phyloP scores from a whole-genome alignment of 805 yeast genomes.

The Starmera pachycereana region DNA sequence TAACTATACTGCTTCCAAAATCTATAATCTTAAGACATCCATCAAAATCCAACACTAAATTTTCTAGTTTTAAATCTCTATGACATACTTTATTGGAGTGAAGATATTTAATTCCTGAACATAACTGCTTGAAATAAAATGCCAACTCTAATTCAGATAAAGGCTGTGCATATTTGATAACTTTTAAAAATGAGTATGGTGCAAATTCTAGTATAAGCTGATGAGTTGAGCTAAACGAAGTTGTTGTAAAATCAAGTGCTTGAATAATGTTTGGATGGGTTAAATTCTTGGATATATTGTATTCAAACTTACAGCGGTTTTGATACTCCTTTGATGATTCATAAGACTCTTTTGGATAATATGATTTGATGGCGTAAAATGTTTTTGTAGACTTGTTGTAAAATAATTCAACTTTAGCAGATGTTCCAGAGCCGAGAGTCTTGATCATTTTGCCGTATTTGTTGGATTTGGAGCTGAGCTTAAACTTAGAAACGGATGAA shows the following conservation, averaged over 20 bases:
- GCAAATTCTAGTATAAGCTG: conserved; percentile 84
- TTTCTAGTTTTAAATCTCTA: conserved; percentile 85
- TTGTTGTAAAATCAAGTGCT: conserved; percentile 63
- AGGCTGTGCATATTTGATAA: conserved; percentile 78
- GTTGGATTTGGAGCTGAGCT: too few relatives aligned
- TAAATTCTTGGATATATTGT: conserved; percentile 58
- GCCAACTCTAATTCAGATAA: conserved; percentile 42
- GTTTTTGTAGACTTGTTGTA: conserved; percentile 8
- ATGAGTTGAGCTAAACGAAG: conserved; percentile 31
- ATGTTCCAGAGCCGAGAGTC: conserved; percentile 21
- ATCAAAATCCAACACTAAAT: conserved; percentile 63
- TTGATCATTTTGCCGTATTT: conserved; percentile 12
- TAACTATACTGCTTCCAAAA: conserved; percentile 79
- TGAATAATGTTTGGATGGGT: conserved; percentile 67
- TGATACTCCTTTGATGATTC: conserved; percentile 61
- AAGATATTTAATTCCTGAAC: conserved; percentile 61
- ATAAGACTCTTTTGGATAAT: conserved; percentile 30
- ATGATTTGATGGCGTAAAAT: conserved; percentile 34
- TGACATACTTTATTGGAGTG: conserved; percentile 79
- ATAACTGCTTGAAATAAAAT: conserved; percentile 76
- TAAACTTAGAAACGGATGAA: too few relatives aligned
- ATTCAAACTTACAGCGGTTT: conserved; percentile 68
- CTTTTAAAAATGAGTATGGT: conserved; percentile 77
- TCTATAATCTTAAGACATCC: conserved; percentile 83
- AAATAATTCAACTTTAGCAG: conserved; percentile 26